Evolutionary conservation across 768 basidiomycete species (phyloP), one percentile per base, ranked within the genome.

Genomic region (Leccinum variicolor): DNA sequence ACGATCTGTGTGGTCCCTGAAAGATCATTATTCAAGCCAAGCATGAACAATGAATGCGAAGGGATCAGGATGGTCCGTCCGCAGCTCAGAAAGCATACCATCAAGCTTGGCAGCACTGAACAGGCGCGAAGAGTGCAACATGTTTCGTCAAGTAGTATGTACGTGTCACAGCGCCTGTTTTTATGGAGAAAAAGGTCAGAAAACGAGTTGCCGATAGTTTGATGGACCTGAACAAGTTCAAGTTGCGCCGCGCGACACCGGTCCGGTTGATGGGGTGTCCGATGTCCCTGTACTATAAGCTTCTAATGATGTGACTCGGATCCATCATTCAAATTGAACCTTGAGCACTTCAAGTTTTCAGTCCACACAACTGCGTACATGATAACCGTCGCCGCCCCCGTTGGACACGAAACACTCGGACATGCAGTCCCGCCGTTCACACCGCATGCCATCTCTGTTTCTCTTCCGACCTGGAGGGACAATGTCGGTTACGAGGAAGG

Each of bases 381-480:
- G 21, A 69, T 65, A 58, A 41, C 36, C 31, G 31, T 31, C 8
- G 45, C 62, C 6, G 29, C 58, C 21, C 33, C 54, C 14, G 19
- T 55, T 45, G 67, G 57, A 51, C 52, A 26, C 34, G 57, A 58
- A 36, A 60, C 72, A 3, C 61, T 80, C 23, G 88, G 88, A 4
- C 67, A 71, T 25, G 61, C 87, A 4, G 78, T 89, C 2, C 88
- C 88, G 17, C 81, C 86, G 2, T 78, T 83, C 68, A 88, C 84
- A 4, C 84, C 87, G 11, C 95, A 98, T 65, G 95, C 94, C 13
- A 92, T 96, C 62, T 95, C 93, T 3, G 93, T 96, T n/a, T 94
- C 92, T 8, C 80, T 98, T 1, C 95, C 95, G 0, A 94, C 84
- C 29, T 98, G 95, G 95, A 75, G 76, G 31, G 95, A 98, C 72